A percentile compares a stretch with the other conserved stretches of the same genome.
These are phyloP conservation scores for Chrysopogon serrulatus DNA, from an alignment of 176 grass and related monocot species.

Conservation along the genomic window DNA sequence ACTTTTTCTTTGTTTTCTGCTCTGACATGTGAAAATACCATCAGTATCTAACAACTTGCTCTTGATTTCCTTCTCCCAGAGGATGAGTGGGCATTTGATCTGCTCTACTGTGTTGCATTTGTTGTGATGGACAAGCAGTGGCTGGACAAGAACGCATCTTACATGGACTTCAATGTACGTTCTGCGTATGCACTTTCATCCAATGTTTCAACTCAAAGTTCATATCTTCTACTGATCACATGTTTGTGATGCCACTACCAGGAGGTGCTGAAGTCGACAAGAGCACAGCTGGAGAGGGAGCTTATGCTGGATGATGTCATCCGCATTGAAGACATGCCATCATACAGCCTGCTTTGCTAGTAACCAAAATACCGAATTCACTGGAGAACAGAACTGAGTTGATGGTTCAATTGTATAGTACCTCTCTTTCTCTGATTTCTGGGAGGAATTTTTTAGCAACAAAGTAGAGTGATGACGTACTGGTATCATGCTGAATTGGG, in stretches of 20 bases:
- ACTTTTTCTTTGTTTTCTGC: not conserved
- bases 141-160: slow-evolving; percentile 94
- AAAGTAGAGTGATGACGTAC: not conserved
- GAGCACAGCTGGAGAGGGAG: slow-evolving; percentile 79
- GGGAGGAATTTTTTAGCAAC: not conserved
- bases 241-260: slow-evolving; percentile 13
- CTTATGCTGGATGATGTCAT: slow-evolving; percentile 88
- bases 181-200: not conserved
- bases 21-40: not conserved
- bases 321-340: slow-evolving; percentile 98
- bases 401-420: slow-evolving; percentile 46
- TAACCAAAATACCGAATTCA: not conserved
- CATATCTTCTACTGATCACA: not conserved
- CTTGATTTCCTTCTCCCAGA: slow-evolving; percentile 42
- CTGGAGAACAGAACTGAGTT: not conserved
- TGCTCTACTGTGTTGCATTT: slow-evolving; percentile 92
- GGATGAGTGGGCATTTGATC: slow-evolving; percentile 98
- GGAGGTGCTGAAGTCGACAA: slow-evolving; percentile 80
- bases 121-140: slow-evolving; percentile 97
- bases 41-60: slow-evolving; percentile 1
- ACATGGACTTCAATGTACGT: slow-evolving; percentile 99
- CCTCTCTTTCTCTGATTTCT: slow-evolving; percentile 12
- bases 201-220: not conserved
- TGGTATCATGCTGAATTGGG: slow-evolving; percentile 8
- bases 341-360: slow-evolving; percentile 83